These are phyloP conservation scores for Saccharomyces hybrid DNA, from an alignment of 1,139 yeast genomes.

Conservation along the genomic window DNA sequence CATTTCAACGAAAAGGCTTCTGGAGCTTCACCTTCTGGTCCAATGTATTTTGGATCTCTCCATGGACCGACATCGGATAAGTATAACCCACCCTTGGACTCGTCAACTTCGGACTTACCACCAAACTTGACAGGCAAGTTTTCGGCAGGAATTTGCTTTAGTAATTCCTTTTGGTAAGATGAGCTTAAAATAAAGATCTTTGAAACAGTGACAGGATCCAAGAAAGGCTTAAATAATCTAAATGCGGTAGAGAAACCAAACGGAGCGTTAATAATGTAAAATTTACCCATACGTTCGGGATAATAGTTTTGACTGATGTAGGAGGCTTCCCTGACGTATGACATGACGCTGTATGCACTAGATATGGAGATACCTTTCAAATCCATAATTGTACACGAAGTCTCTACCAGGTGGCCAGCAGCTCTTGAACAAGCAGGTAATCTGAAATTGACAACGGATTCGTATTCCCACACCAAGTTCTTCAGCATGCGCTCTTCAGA, in stretches of 20 bases:
- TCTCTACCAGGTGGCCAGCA: slow-evolving; percentile 72
- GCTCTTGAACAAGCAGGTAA: slow-evolving; percentile 92
- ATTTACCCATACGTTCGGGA: slow-evolving; percentile 99
- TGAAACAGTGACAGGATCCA: slow-evolving; percentile 96
- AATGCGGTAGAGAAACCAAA: slow-evolving; percentile 95
- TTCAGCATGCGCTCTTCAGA: slow-evolving; percentile 93
- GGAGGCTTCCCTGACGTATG: slow-evolving; percentile 88
- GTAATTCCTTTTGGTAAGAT: slow-evolving; percentile 68
- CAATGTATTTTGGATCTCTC: slow-evolving; percentile 81
- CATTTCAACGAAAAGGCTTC: slow-evolving; percentile 37
- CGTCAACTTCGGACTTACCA: slow-evolving; percentile 61
- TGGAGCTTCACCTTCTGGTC: slow-evolving; percentile 84
- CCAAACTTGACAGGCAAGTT: slow-evolving; percentile 90
- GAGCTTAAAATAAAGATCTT: slow-evolving; percentile 85
- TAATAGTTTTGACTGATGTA: slow-evolving; percentile 92
- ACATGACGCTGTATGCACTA: slow-evolving; percentile 75
- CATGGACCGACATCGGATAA: slow-evolving; percentile 93
- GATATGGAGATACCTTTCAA: slow-evolving; percentile 86
- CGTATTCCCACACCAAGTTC: slow-evolving; percentile 96
- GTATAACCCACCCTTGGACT: slow-evolving; percentile 69
- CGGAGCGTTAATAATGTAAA: slow-evolving; percentile 92
- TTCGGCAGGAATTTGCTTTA: slow-evolving; percentile 87
- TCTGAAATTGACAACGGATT: slow-evolving; percentile 73
- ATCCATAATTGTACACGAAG: slow-evolving; percentile 93
- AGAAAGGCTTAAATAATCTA: slow-evolving; percentile 80